Evolutionary conservation across 2,329 filamentous ascomycete genomes (phyloP).

Genomic region (Penicillium aurantiogriseum): DNA sequence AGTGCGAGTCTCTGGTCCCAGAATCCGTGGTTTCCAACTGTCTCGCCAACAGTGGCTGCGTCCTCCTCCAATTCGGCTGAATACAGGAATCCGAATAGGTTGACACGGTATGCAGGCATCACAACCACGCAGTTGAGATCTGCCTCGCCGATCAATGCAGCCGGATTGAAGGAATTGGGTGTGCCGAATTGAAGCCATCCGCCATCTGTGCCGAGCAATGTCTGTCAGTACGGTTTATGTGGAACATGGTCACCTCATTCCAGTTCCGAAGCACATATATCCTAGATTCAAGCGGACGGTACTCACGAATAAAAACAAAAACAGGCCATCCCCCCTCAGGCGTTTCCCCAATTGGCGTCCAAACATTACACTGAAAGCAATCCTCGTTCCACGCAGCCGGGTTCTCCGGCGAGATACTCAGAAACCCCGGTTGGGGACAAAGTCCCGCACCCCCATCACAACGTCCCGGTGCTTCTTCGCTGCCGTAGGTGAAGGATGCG

Average conservation of each 20-base stretch:
- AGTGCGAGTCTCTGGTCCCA: slow-evolving; percentile 58
- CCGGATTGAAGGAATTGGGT: slow-evolving; percentile 49
- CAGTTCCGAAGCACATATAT: no score
- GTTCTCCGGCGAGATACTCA: slow-evolving; percentile 23
- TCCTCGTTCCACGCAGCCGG: slow-evolving; percentile 49
- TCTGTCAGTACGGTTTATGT: not conserved
- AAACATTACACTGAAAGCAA: slow-evolving; percentile 57
- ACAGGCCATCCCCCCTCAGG: slow-evolving; percentile 55
- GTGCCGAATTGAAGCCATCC: slow-evolving; percentile 59
- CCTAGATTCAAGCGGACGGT: not conserved
- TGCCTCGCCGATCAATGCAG: slow-evolving; percentile 51
- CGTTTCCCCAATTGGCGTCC: slow-evolving; percentile 50
- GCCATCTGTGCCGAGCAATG: slow-evolving; percentile 42
- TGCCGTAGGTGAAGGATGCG: slow-evolving; percentile 52
- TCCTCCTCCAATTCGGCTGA: slow-evolving; percentile 44
- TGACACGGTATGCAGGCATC: slow-evolving; percentile 57
- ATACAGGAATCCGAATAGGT: slow-evolving; percentile 57
- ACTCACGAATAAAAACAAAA: slow-evolving; percentile 56
- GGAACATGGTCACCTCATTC: not conserved
- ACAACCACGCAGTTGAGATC: slow-evolving; percentile 53
- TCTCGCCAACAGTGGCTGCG: slow-evolving; percentile 31
- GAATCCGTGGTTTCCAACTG: slow-evolving; percentile 53
- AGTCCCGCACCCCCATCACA: slow-evolving; percentile 42
- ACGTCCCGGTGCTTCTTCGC: slow-evolving; percentile 46
- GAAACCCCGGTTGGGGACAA: slow-evolving; percentile 52